Evolutionary conservation across 345 rosid genomes (phyloP).

Genomic region (Carallia brachiata): DNA sequence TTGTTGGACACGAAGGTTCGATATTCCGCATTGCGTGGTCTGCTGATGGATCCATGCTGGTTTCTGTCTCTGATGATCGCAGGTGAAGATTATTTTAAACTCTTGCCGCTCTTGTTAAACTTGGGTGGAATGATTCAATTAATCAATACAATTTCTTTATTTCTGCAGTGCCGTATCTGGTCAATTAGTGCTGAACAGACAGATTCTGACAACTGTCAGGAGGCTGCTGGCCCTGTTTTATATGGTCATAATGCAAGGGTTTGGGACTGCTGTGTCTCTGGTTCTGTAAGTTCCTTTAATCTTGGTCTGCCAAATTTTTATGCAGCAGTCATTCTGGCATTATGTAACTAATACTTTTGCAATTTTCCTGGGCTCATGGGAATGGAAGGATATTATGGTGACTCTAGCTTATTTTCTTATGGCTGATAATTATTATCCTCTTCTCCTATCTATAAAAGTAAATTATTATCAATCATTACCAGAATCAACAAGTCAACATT

Average conservation of each 20-base stretch:
- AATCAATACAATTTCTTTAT: slow-evolving; percentile 16
- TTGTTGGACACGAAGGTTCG: slow-evolving; percentile 94
- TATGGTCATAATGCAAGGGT: slow-evolving; percentile 93
- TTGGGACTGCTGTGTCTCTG: slow-evolving; percentile 89
- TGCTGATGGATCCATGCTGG: slow-evolving; percentile 68
- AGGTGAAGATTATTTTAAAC: slow-evolving; percentile 52
- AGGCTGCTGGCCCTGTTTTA: slow-evolving; percentile 50
- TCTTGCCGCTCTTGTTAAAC: slow-evolving; percentile 9
- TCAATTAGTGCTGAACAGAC: slow-evolving; percentile 29
- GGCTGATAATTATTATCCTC: background rate
- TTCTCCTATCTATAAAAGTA: no score
- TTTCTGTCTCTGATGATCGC: slow-evolving; percentile 97
- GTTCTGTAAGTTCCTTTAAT: slow-evolving; percentile 49
- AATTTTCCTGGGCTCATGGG: background rate
- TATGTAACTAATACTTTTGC: slow-evolving; percentile 1
- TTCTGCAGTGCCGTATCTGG: slow-evolving; percentile 84
- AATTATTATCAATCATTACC: no score
- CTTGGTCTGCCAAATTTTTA: background rate
- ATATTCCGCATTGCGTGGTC: slow-evolving; percentile 95
- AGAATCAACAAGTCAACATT: background rate
- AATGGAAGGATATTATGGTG: background rate
- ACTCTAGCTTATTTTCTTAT: background rate
- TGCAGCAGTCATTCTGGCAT: background rate
- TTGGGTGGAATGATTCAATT: slow-evolving; percentile 5
- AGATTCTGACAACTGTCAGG: slow-evolving; percentile 25